Evolutionary conservation across 1,284 basidiomycete species (phyloP).

Genomic region (Sporisorium exsertum): DNA sequence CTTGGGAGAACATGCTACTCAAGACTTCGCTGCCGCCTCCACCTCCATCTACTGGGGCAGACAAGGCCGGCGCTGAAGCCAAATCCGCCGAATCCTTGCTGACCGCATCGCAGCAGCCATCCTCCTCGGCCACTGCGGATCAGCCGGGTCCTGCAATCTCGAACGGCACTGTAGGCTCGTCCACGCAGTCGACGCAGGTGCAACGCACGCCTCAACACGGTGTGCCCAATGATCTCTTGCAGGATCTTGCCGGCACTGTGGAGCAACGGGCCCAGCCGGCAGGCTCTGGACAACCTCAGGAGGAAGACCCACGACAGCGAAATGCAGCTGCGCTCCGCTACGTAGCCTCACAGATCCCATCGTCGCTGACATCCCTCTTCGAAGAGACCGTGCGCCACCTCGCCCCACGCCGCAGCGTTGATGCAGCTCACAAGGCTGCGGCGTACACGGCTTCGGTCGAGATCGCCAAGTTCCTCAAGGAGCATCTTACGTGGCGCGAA

Average conservation of each 20-base stretch:
- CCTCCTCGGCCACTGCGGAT: not conserved
- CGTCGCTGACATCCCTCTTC: slow-evolving; percentile 84
- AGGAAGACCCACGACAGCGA: slow-evolving; percentile 32
- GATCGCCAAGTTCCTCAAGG: slow-evolving; percentile 80
- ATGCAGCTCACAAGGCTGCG: slow-evolving; percentile 82
- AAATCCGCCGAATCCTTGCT: slow-evolving; percentile 17
- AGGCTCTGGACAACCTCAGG: slow-evolving; percentile 21
- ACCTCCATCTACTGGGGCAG: slow-evolving; percentile 6
- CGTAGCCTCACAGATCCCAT: slow-evolving; percentile 82
- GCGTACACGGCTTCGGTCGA: slow-evolving; percentile 78
- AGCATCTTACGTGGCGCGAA: slow-evolving; percentile 77
- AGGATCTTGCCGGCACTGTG: slow-evolving; percentile 48
- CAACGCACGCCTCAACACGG: slow-evolving; percentile 41
- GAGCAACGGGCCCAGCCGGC: slow-evolving; percentile 24
- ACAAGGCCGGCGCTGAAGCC: slow-evolving; percentile 18
- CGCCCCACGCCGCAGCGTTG: slow-evolving; percentile 79
- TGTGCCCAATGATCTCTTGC: slow-evolving; percentile 41
- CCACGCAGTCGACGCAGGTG: slow-evolving; percentile 20
- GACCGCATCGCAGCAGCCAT: slow-evolving; percentile 10
- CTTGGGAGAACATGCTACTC: slow-evolving; percentile 87
- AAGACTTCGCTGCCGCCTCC: slow-evolving; percentile 71
- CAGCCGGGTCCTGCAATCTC: slow-evolving; percentile 3
- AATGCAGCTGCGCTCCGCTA: slow-evolving; percentile 75
- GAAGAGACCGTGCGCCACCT: slow-evolving; percentile 90
- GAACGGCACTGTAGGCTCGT: slow-evolving; percentile 3